Conservation (phyloP, 495 filamentous ascomycete species). For the Rhypophila decipiens region DNA sequence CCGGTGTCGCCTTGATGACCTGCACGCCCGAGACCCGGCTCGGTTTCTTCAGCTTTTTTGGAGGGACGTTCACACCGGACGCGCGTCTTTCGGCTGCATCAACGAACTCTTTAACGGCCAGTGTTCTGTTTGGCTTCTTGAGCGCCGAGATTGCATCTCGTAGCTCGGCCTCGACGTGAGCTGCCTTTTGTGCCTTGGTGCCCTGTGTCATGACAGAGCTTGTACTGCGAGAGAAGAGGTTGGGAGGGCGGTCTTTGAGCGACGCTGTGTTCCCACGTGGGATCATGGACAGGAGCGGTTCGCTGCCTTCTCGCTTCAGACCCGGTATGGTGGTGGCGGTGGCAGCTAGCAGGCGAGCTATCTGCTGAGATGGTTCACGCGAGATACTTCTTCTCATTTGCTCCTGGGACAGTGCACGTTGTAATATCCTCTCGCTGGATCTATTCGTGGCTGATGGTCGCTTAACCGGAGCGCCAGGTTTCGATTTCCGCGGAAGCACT, state of each 20-base stretch:
- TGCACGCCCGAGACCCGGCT: constrained; percentile 58
- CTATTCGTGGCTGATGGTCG: constrained; percentile 43
- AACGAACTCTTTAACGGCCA: constrained; percentile 66
- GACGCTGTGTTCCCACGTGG: constrained; percentile 34
- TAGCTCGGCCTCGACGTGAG: constrained; percentile 71
- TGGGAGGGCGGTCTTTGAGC: constrained; percentile 29
- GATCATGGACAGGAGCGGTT: constrained; percentile 48
- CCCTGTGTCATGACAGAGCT: constrained; percentile 32
- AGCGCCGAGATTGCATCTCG: constrained; percentile 75
- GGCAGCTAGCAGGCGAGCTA: constrained; percentile 63
- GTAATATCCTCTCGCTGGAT: constrained; percentile 55
- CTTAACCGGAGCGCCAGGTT: constrained; percentile 52
- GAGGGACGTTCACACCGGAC: constrained; percentile 26
- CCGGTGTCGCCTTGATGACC: constrained; percentile 76
- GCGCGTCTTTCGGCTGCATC: constrained; percentile 61
- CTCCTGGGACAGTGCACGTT: constrained; percentile 69
- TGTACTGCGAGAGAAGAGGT: constrained; percentile 17
- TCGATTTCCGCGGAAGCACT: constrained; percentile 24
- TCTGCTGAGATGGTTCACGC: constrained; percentile 40
- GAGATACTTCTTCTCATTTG: constrained; percentile 46
- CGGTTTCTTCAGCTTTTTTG: constrained; percentile 52
- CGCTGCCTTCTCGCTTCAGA: constrained; percentile 61
- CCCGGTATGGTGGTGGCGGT: constrained; percentile 52
- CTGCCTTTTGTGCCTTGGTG: constrained; percentile 65
- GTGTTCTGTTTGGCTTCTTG: constrained; percentile 78